Percentiles rank a stretch among this genome's conserved stretches.
phyloP scores from a whole-genome alignment of 83 land plant genomes.

The Picea engelmannii region DNA sequence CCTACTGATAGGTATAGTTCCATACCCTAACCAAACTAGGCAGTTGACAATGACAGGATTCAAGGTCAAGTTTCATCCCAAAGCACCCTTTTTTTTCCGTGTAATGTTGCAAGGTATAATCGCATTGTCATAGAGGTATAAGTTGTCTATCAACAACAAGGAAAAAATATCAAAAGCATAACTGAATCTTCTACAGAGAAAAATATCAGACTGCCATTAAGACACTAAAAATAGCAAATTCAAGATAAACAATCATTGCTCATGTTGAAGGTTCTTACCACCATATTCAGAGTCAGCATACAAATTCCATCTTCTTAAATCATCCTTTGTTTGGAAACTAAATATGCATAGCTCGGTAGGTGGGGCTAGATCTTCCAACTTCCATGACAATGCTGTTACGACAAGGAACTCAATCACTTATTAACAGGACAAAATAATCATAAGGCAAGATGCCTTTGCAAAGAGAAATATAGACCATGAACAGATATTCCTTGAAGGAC shows the following conservation, averaged over 20 bases:
- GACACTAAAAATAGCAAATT: background rate
- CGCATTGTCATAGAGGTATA: too few species aligned
- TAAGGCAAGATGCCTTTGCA: background rate
- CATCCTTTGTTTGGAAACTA: slow-evolving; percentile 66
- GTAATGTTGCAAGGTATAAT: too few species aligned
- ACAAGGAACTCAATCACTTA: background rate
- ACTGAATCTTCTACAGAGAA: too few species aligned
- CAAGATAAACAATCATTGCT: background rate
- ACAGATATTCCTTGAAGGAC: too few species aligned
- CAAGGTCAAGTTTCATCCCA: too few species aligned
- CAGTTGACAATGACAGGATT: too few species aligned
- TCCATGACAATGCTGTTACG: slow-evolving; percentile 62
- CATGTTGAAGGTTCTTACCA: slow-evolving; percentile 30
- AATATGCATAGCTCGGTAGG: slow-evolving; percentile 53
- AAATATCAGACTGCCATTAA: too few species aligned
- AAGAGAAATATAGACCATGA: background rate
- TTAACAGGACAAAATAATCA: background rate
- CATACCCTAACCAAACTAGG: too few species aligned
- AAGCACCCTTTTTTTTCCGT: too few species aligned
- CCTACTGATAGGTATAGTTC: too few species aligned
- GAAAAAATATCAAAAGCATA: too few species aligned
- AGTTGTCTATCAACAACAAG: too few species aligned
- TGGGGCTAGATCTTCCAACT: slow-evolving; percentile 59
- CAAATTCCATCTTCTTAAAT: slow-evolving; percentile 65
- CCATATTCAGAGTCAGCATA: slow-evolving; percentile 78